Conservation (phyloP, 805 yeast species). For the Ogataea haglerorum region DNA sequence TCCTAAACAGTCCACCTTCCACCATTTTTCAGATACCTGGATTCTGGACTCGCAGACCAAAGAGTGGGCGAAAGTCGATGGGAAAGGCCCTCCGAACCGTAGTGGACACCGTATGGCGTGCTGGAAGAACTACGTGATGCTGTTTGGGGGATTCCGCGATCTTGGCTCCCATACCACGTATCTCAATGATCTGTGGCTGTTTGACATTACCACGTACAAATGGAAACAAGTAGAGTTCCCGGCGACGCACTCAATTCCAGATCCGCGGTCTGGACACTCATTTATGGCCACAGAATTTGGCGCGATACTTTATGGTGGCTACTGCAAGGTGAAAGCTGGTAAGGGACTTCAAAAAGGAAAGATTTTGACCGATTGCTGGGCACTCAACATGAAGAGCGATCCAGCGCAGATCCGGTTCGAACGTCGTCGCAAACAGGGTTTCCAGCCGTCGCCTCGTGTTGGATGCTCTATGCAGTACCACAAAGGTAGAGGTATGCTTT, state of each 20-base stretch:
- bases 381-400: conserved; percentile 81
- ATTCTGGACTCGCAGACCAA: conserved; percentile 75
- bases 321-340: conserved; percentile 85
- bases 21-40: conserved; percentile 97
- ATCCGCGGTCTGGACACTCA: conserved; percentile 91
- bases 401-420: conserved; percentile 80
- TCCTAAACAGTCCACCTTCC: conserved; percentile 92
- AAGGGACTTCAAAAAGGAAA: conserved; percentile 91
- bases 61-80: conserved; percentile 88
- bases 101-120: conserved; percentile 88
- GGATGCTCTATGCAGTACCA: conserved; percentile 89
- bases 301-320: conserved; percentile 87
- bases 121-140: conserved; percentile 86
- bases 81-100: conserved; percentile 77
- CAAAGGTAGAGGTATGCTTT: conserved; percentile 85
- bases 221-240: conserved; percentile 92
- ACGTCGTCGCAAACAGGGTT: conserved; percentile 83
- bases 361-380: conserved; percentile 82
- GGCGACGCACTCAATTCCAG: conserved; percentile 75
- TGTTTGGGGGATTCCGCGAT: conserved; percentile 93
- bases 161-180: conserved; percentile 81
- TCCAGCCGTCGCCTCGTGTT: conserved; percentile 89
- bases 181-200: conserved; percentile 84
- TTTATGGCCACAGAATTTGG: conserved; percentile 78
- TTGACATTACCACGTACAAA: conserved; percentile 83